Evolutionary conservation across 2,329 filamentous ascomycete genomes (phyloP), one percentile per base, ranked within the genome.

Genomic region (Botrytis tulipae): DNA sequence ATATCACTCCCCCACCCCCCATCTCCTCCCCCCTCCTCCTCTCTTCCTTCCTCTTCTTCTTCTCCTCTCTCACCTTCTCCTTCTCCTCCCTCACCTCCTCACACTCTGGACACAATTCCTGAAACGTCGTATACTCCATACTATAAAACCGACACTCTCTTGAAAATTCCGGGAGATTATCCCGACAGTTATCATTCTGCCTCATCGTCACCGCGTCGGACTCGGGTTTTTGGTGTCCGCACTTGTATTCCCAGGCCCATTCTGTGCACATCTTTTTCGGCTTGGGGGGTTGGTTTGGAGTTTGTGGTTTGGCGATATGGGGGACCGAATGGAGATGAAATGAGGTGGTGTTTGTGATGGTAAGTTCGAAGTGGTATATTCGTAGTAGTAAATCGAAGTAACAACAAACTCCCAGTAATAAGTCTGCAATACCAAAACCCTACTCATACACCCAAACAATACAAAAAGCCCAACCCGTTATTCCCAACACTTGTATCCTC

Each of bases 31-130:
- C 22, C 60, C 25, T 4, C 10, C 10, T 18, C 22, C 40, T 10
- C 1, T 16, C 3, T 6, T 29, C 46, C 22, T 12, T 4, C 6
- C 9, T 25, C 46, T 10, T 32, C 42, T 4, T 8, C 5, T 4
- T 4, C 20, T 8, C 25, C 20, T 25, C 25, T 2, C 29, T 25
- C n/a, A 0, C 2, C n/a, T 2, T 48, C 29, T 10, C 3, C 29
- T n/a, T 25, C 4, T 46, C 9, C 62, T 63, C 16, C 42, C 10
- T 37, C 63, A 7, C 32, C 44, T 4, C 3, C 32, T 66, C 63
- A 51, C 32, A 48, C 3, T 18, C 63, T 3, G 29, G 44, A n/a
- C 32, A 48, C 6, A 16, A 3, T 22, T 66, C 44, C 20, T 18
- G 20, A 18, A 37, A 48, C 2, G 1, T 8, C 14, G 22, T 37